A percentile compares a stretch with the other conserved stretches of the same genome.
These are phyloP conservation scores for Mycena belliarum DNA, from an alignment of 768 basidiomycete species.

Conservation along the genomic window DNA sequence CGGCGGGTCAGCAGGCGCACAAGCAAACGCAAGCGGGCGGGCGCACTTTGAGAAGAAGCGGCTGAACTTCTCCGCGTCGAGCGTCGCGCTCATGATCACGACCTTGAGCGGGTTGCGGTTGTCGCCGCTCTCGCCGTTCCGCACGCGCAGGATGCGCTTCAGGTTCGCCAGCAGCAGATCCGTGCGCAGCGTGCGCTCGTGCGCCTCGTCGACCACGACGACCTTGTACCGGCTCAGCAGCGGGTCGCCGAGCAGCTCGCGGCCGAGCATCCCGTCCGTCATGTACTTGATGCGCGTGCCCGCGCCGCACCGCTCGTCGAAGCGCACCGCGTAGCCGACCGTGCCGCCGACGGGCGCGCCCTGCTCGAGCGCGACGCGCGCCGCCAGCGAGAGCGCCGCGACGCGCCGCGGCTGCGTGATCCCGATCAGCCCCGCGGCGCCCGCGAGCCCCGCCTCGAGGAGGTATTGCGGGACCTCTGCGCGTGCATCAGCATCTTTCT, in stretches of 20 bases:
- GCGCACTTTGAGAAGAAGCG: constrained; percentile 82
- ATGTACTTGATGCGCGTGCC: constrained; percentile 92
- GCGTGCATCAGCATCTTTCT: too few relatives aligned
- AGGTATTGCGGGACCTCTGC: too few relatives aligned
- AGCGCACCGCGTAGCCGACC: constrained; percentile 96
- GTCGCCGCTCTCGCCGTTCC: constrained; percentile 67
- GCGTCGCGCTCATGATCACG: constrained; percentile 95
- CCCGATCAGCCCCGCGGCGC: too few relatives aligned
- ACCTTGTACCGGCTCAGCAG: constrained; percentile 81
- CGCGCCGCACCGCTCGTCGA: constrained; percentile 76
- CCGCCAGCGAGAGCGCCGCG: too few relatives aligned
- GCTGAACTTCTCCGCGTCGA: constrained; percentile 95
- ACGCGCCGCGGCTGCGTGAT: too few relatives aligned
- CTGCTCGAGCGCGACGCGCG: too few relatives aligned
- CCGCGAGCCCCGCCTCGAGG: too few relatives aligned
- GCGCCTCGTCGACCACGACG: constrained; percentile 94
- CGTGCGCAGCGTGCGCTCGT: constrained; percentile 92
- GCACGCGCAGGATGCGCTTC: constrained; percentile 71
- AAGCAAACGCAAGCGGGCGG: too few relatives aligned
- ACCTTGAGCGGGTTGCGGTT: constrained; percentile 73
- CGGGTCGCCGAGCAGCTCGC: constrained; percentile 83
- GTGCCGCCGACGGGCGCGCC: too few relatives aligned
- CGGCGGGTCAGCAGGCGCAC: neutral
- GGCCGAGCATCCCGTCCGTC: constrained; percentile 97
- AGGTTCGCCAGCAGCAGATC: constrained; percentile 91